Base-by-base conservation (phyloP, 2,329 filamentous ascomycete genomes). In the Botrytis medusae region DNA sequence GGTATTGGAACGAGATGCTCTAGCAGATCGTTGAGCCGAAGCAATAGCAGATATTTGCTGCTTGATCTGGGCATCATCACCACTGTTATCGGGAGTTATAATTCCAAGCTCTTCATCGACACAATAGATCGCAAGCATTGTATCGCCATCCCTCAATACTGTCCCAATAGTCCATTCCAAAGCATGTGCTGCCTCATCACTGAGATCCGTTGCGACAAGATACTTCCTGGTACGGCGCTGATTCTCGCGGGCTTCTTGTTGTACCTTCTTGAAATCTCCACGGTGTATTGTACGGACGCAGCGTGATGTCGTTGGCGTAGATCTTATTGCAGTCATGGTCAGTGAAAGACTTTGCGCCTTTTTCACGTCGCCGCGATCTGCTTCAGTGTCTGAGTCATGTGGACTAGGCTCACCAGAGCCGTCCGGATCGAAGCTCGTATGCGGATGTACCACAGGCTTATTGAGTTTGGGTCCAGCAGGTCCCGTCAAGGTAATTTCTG, bases 81-180 rank as follows among this genome's bases (percentile, higher is more conserved):
- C 70, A 48, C 73, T 77, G 14, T 59, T 74, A 34, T 78, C 77
- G 25, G 74, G 75, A 14, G 82, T 80, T 1, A 82, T 83, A n/a
- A 90, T 87, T 25, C 88, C 89, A 14, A 87, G 87, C 78, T 98
- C 95, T 81, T 98, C 95, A 77, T 98, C 94, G 37, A 97, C 91
- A 73, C 95, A 97, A 83, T 97, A 97, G 63, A 98, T 93, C 3
- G 94, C 94, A 75, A 98, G 90, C 51, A 99, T 86, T 0, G 95
- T 98, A 81, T 99, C 96, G 12, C 96, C 96, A 78, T 98, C 95
- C 67, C 96, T 89, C 44, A 99, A 86, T 9, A 98, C 94, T 0
- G 95, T 98, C 12, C 96, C 96, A 72, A 99, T 95, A 0, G 95
- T 96, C 96, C 96, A 99, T 82, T 99, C 96, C 46, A 99, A 86